Percentiles rank a stretch among this genome's conserved stretches.
These are phyloP conservation scores for Oxyria digyna DNA, from an alignment of 148 eudicot species.

Conservation along the genomic window DNA sequence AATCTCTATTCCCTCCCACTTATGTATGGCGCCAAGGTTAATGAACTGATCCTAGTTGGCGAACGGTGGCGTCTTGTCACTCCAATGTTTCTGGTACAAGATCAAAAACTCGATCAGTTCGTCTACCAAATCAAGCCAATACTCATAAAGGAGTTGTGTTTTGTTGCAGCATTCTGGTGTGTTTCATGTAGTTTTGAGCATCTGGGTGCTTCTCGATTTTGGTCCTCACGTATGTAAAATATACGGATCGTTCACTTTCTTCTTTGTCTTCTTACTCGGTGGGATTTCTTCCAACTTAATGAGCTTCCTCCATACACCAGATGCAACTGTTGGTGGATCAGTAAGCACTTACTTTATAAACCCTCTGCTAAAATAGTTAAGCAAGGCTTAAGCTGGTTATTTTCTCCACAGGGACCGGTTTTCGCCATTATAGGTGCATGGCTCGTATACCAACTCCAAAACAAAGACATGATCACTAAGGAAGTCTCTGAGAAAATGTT, in stretches of 20 bases:
- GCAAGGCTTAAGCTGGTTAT: neutral
- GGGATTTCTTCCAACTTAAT: slow-evolving; percentile 69
- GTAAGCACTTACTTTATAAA: slow-evolving; percentile 23
- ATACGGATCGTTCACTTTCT: slow-evolving; percentile 64
- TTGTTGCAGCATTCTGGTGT: slow-evolving; percentile 59
- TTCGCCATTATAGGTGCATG: slow-evolving; percentile 80
- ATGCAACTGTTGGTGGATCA: slow-evolving; percentile 80
- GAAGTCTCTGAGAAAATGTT: slow-evolving; percentile 44
- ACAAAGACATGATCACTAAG: slow-evolving; percentile 33
- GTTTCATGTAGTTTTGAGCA: slow-evolving; percentile 44
- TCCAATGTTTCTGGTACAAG: slow-evolving; percentile 98
- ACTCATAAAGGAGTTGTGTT: neutral
- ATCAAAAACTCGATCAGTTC: slow-evolving; percentile 35
- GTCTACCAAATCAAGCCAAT: neutral
- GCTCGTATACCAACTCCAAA: slow-evolving; percentile 61
- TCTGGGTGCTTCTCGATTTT: slow-evolving; percentile 59
- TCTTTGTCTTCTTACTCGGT: slow-evolving; percentile 63
- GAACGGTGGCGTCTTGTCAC: slow-evolving; percentile 96
- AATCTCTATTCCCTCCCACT: slow-evolving; percentile 56
- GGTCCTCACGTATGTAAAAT: slow-evolving; percentile 50
- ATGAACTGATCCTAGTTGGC: slow-evolving; percentile 58
- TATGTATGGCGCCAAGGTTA: slow-evolving; percentile 79
- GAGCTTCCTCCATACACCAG: slow-evolving; percentile 76
- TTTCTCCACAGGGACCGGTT: slow-evolving; percentile 47
- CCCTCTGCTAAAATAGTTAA: neutral